Base-by-base conservation (phyloP, 73 alveolate species). In the Urostyla sp. region DNA sequence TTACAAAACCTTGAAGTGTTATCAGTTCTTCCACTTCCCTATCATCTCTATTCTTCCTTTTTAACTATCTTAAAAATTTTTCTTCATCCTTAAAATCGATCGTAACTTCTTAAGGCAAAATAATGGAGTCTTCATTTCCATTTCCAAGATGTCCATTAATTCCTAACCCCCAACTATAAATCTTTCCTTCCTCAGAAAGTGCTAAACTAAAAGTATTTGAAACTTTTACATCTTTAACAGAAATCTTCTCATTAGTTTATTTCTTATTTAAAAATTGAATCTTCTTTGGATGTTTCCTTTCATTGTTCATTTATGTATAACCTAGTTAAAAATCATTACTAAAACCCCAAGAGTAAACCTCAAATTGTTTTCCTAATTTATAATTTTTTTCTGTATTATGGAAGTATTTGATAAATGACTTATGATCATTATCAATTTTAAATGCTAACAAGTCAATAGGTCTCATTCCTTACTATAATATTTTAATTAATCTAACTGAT, bases 121-220 rank as follows among this genome's bases (percentile, higher is more conserved):
- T 50, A 36, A 35, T 23, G 7, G 80, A 58, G 45, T 21, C 31
- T 27, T 74, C 77, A 54, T 74, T 77, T 3, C 87, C 87, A 23
- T 46, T 40, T 7, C 91, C 91, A 0, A 82, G 66, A 37, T 74
- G 80, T 18, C 91, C 91, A 55, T 82, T 57, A 10, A 54, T 50
- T 0, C 87, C 91, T 75, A 51, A 21, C 0, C 91, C 91, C 91
- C 91, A 82, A 13, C 82, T 46, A 59, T 30, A 82, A 21, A 82
- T 34, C 0, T 28, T 21, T 0, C 81, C 81, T 15, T 54, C 74
- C 31, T 82, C 82, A 21, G 91, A 11, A 20, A 82, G 56, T 3
- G 91, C 91, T 1, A 82, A 30, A 0, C 74, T 27, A 34, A 31
- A 69, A 54, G 7, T 69, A 49, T 69, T 49, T 46, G 72, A 56